These are phyloP conservation scores for Coccomyxa sp. DNA, from an alignment of 139 green algal species.

Conservation along the genomic window DNA sequence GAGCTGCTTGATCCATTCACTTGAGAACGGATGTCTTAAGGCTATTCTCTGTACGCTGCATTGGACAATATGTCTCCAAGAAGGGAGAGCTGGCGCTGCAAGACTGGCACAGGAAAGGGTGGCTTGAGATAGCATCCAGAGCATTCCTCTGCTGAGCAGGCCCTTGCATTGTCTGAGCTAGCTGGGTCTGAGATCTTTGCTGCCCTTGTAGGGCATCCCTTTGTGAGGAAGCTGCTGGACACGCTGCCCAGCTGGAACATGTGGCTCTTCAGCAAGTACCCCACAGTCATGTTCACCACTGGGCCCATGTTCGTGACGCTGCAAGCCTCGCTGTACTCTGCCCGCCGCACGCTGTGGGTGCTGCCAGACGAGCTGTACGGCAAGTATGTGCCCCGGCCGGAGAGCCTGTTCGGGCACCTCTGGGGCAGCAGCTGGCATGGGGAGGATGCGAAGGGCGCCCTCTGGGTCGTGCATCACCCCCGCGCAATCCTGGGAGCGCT, in stretches of 20 bases:
- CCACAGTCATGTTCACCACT: slow-evolving; percentile 53
- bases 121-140: too few relatives aligned
- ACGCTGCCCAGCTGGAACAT: slow-evolving; percentile 33
- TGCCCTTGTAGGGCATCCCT: slow-evolving; percentile 26
- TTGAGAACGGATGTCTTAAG: too few relatives aligned
- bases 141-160: too few relatives aligned
- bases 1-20: too few relatives aligned
- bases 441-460: slow-evolving; percentile 36
- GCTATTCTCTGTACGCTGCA: too few relatives aligned
- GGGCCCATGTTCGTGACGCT: slow-evolving; percentile 58
- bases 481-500: neutral
- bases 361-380: slow-evolving; percentile 36
- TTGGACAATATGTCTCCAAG: too few relatives aligned
- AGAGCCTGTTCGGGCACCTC: slow-evolving; percentile 39
- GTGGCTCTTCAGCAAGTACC: slow-evolving; percentile 48
- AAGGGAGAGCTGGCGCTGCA: too few relatives aligned
- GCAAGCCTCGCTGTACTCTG: slow-evolving; percentile 3
- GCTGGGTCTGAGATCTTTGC: too few relatives aligned
- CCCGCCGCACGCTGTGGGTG: slow-evolving; percentile 21
- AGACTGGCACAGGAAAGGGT: too few relatives aligned
- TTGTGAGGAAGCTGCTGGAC: slow-evolving; percentile 18
- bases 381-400: slow-evolving; percentile 35
- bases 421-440: slow-evolving; percentile 49
- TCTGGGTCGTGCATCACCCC: slow-evolving; percentile 44
- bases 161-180: too few relatives aligned